Evolutionary conservation across 306 rosid species (phyloP).

Genomic region (Quercus dentata): DNA sequence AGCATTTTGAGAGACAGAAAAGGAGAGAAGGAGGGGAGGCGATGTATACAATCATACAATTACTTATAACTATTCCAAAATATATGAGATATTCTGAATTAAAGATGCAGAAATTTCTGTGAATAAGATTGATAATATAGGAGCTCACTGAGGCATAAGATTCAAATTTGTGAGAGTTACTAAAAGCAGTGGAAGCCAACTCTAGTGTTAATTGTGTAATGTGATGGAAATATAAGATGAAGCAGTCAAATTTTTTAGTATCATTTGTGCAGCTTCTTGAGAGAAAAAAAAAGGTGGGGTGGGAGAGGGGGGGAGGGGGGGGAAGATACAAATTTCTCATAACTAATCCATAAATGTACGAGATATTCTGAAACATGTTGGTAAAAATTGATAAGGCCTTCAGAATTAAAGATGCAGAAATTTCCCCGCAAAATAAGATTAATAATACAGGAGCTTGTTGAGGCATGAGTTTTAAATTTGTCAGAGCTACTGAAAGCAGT

Average conservation of each 20-base stretch:
- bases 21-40: too few relatives aligned
- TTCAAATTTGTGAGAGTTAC: background rate
- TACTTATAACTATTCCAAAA: background rate
- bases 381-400: background rate
- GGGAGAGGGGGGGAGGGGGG: too few relatives aligned
- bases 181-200: background rate
- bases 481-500: background rate
- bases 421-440: background rate
- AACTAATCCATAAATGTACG: background rate
- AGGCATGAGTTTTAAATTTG: background rate
- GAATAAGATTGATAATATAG: background rate
- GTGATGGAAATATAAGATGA: background rate
- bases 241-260: background rate
- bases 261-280: too few relatives aligned
- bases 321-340: too few relatives aligned
- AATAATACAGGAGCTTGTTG: background rate
- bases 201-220: background rate
- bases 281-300: too few relatives aligned
- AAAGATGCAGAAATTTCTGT: background rate
- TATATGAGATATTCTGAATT: background rate
- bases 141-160: background rate
- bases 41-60: too few relatives aligned
- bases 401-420: background rate
- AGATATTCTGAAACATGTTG: background rate
- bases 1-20: too few relatives aligned